A percentile compares a stretch with the other conserved stretches of the same genome.
Evolutionary conservation across 805 yeast species (phyloP).

Genomic region (Candida gorgasii): DNA sequence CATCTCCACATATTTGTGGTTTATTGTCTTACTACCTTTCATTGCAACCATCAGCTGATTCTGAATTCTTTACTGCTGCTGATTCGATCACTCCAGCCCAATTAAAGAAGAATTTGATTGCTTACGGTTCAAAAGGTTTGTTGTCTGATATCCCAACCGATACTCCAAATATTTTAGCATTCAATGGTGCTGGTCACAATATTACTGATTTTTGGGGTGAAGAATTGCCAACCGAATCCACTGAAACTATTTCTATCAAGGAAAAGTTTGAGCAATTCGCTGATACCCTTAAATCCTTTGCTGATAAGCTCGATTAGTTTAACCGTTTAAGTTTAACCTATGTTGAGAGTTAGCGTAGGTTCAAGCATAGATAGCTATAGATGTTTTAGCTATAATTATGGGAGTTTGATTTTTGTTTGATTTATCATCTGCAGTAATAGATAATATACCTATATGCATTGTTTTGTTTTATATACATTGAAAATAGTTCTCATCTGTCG

Average conservation of each 20-base stretch:
- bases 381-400: no score
- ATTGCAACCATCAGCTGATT: constrained; percentile 72
- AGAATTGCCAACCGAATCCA: constrained; percentile 2
- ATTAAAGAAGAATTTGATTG: constrained; percentile 72
- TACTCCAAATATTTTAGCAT: constrained; percentile 76
- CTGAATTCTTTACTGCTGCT: constrained; percentile 59
- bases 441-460: constrained; percentile 5
- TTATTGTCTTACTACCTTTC: constrained; percentile 86
- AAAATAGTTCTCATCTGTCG: no score
- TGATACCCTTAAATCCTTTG: constrained; percentile 3
- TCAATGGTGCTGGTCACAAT: constrained; percentile 80
- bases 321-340: no score
- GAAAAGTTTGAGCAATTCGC: constrained; percentile 2
- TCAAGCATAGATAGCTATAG: no score
- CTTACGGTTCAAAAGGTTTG: constrained; percentile 61
- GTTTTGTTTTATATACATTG: not conserved
- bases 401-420: not conserved
- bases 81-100: constrained; percentile 66
- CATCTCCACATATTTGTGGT: constrained; percentile 95
- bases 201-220: constrained; percentile 61
- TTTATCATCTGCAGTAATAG: constrained; percentile 4
- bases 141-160: constrained; percentile 66
- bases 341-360: no score
- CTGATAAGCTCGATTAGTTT: constrained; percentile 4
- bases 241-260: constrained; percentile 1